These are phyloP conservation scores for Aspergillus pseudoviridinutans DNA, from an alignment of 2,329 filamentous ascomycete genomes.

Conservation along the genomic window DNA sequence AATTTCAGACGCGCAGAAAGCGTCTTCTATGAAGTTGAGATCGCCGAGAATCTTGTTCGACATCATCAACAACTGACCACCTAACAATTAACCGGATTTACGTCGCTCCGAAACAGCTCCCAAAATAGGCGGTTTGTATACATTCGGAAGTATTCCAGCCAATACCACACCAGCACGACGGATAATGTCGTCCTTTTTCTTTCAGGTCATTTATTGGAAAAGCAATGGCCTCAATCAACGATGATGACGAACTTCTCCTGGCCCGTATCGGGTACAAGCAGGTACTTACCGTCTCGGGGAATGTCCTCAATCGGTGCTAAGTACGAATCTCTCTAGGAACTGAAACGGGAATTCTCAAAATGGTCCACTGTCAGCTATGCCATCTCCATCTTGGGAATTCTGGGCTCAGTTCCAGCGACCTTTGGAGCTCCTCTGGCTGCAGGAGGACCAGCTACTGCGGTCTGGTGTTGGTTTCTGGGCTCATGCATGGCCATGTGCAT, in stretches of 20 bases:
- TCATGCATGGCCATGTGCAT: constrained; percentile 63
- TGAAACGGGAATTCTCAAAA: constrained; percentile 61
- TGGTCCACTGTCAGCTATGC: constrained; percentile 65
- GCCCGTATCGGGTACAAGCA: constrained; percentile 62
- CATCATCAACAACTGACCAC: constrained; percentile 32
- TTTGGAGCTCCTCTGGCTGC: constrained; percentile 56
- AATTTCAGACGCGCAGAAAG: constrained; percentile 2
- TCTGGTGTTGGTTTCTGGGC: constrained; percentile 64
- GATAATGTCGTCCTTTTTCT: neutral
- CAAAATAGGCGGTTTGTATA: neutral
- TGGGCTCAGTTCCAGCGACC: constrained; percentile 63
- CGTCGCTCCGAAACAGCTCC: constrained; percentile 20
- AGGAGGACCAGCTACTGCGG: constrained; percentile 60
- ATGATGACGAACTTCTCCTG: constrained; percentile 58
- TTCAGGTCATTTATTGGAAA: neutral
- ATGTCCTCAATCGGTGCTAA: neutral
- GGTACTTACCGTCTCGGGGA: constrained; percentile 35
- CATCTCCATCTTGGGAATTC: constrained; percentile 60
- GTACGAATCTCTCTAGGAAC: constrained; percentile 43
- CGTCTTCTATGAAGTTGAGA: neutral
- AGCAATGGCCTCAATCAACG: constrained; percentile 42
- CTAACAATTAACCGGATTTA: constrained; percentile 27
- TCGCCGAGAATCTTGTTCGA: neutral
- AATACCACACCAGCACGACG: neutral
- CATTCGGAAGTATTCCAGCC: neutral